Percentiles rank a stretch among this genome's conserved stretches.
phyloP scores from a whole-genome alignment of 768 basidiomycete species.

The Tulasnella sp. region DNA sequence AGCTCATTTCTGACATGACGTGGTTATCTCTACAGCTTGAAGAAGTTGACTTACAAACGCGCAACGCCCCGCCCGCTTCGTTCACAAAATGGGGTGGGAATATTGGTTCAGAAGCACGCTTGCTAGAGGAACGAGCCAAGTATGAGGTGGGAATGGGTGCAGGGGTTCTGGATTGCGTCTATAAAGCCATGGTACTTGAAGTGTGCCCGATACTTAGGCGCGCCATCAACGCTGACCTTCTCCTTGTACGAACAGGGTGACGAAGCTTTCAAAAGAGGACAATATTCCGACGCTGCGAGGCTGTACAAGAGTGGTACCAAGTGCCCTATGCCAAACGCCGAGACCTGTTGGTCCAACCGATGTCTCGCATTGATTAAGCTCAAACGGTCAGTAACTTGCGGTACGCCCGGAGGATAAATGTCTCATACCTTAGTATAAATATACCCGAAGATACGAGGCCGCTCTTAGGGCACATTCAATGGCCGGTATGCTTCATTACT shows the following conservation, averaged over 20 bases:
- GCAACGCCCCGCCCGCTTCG: neutral
- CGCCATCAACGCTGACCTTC: neutral
- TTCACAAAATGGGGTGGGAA: neutral
- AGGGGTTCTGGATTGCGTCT: neutral
- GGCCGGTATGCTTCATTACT: neutral
- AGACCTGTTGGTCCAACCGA: conserved; percentile 4
- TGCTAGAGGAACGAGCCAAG: neutral
- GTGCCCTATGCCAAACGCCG: neutral
- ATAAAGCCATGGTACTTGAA: neutral
- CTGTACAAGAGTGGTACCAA: neutral
- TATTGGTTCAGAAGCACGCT: neutral
- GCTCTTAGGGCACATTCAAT: neutral
- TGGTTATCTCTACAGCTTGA: neutral
- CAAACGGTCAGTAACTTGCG: neutral
- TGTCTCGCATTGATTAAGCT: neutral
- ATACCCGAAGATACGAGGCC: neutral
- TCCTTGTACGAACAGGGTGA: neutral
- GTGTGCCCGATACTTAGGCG: neutral
- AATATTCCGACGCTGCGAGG: neutral
- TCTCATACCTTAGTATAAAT: neutral
- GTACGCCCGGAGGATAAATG: neutral
- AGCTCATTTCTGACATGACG: neutral
- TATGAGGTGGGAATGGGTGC: neutral
- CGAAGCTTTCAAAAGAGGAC: neutral
- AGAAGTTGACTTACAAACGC: neutral